phyloP scores from a whole-genome alignment of 176 grass and related monocot genomes.

The Oryza rufipogon region DNA sequence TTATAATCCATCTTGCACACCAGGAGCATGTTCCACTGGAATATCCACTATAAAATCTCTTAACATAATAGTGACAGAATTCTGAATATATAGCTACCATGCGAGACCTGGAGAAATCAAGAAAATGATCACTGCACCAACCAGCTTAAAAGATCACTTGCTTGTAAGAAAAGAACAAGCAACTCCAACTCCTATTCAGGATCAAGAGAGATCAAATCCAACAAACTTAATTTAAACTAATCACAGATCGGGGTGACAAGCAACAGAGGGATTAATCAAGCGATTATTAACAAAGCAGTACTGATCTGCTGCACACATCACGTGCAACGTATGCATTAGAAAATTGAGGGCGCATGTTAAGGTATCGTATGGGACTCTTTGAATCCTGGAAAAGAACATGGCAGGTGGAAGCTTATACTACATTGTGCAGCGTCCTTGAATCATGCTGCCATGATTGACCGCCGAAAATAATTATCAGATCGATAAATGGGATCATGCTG shows the following conservation, averaged over 20 bases:
- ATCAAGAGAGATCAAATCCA: neutral
- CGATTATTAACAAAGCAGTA: conserved; percentile 1
- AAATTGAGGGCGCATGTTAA: conserved; percentile 26
- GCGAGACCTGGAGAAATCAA: neutral
- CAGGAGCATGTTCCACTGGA: neutral
- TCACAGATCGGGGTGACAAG: conserved; percentile 2
- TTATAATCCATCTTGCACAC: neutral
- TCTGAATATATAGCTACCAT: neutral
- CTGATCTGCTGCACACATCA: conserved; percentile 27
- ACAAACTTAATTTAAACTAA: neutral
- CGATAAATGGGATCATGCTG: neutral
- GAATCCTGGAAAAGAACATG: conserved; percentile 29
- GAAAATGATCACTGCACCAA: neutral
- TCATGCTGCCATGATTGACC: conserved; percentile 16
- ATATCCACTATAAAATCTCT: neutral
- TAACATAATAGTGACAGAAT: neutral
- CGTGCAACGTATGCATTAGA: conserved; percentile 11
- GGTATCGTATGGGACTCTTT: neutral
- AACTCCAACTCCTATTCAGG: neutral
- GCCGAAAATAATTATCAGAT: neutral
- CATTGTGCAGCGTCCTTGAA: conserved; percentile 7
- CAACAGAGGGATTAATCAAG: neutral
- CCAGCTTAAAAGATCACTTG: neutral
- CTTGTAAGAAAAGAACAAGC: conserved; percentile 2
- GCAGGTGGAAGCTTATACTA: neutral